A percentile compares a stretch with the other conserved stretches of the same genome.
Conservation (phyloP, 2,329 filamentous ascomycete species). For the Dichotomopilus funicola region DNA sequence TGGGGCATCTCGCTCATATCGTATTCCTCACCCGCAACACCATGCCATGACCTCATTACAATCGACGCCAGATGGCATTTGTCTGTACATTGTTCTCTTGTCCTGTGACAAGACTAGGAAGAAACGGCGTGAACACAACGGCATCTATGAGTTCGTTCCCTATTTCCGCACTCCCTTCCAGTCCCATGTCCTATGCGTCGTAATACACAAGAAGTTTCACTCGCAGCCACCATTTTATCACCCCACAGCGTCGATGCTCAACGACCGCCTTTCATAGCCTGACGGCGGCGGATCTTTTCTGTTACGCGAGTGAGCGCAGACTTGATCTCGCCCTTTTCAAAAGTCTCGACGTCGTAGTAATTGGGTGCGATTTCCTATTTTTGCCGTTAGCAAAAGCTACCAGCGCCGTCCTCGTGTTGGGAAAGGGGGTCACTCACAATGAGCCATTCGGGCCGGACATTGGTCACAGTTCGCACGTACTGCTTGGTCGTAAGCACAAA, state of each 20-base stretch:
- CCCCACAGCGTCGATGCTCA: neutral
- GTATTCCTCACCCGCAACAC: too few relatives aligned
- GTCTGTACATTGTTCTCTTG: too few relatives aligned
- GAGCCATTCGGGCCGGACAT: conserved; percentile 90
- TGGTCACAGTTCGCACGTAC: conserved; percentile 90
- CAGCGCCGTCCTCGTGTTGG: neutral
- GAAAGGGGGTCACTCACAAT: conserved; percentile 50
- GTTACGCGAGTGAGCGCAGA: conserved; percentile 52
- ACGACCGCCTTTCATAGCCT: conserved; percentile 47
- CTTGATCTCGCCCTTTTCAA: conserved; percentile 82
- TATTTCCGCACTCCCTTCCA: neutral
- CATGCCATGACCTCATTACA: too few relatives aligned
- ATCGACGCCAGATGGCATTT: too few relatives aligned
- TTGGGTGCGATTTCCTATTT: conserved; percentile 79
- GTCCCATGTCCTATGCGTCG: neutral
- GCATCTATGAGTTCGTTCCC: too few relatives aligned
- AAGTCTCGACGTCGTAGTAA: conserved; percentile 82
- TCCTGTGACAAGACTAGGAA: too few relatives aligned
- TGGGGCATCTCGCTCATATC: too few relatives aligned
- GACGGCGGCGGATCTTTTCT: conserved; percentile 55
- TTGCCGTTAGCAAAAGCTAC: conserved; percentile 27
- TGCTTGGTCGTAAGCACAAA: conserved; percentile 98
- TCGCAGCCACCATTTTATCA: neutral
- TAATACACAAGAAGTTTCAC: too few relatives aligned
- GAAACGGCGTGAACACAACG: too few relatives aligned